phyloP scores from a whole-genome alignment of 345 rosid genomes.

The Salix caprea region DNA sequence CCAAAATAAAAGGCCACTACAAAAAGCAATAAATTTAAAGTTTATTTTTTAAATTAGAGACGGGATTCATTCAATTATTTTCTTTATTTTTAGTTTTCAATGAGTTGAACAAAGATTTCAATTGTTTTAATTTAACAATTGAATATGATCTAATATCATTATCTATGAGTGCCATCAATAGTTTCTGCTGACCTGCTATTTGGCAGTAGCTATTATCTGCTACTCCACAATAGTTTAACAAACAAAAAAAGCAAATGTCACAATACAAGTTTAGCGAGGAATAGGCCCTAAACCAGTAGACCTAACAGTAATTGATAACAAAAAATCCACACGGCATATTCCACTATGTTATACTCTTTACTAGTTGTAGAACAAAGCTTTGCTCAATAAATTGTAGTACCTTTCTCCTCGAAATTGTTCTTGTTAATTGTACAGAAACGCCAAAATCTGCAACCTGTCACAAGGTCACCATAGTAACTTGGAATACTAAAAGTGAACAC shows the following conservation, averaged over 20 bases:
- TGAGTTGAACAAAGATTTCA: not conserved
- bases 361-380: not conserved
- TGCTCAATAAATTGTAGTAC: conserved; percentile 36
- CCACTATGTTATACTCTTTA: not conserved
- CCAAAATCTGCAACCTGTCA: conserved; percentile 99
- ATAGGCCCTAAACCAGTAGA: conserved; percentile 3
- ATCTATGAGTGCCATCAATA: not conserved
- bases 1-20: not conserved
- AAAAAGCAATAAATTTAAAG: not conserved
- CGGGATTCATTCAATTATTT: not conserved
- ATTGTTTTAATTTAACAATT: not conserved
- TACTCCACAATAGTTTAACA: not conserved
- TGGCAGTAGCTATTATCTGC: not conserved
- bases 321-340: not conserved
- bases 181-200: not conserved
- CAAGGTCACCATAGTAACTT: conserved; percentile 21
- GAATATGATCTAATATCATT: not conserved
- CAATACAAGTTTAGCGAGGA: not conserved
- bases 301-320: not conserved
- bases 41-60: not conserved
- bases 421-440: conserved; percentile 96
- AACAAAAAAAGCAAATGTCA: not conserved
- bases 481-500: conserved; percentile 15
- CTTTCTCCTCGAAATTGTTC: conserved; percentile 99
- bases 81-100: not conserved